A percentile compares a stretch with the other conserved stretches of the same genome.
These are phyloP conservation scores for Chlorella vulgaris DNA, from an alignment of 139 green algal species.

Conservation along the genomic window DNA sequence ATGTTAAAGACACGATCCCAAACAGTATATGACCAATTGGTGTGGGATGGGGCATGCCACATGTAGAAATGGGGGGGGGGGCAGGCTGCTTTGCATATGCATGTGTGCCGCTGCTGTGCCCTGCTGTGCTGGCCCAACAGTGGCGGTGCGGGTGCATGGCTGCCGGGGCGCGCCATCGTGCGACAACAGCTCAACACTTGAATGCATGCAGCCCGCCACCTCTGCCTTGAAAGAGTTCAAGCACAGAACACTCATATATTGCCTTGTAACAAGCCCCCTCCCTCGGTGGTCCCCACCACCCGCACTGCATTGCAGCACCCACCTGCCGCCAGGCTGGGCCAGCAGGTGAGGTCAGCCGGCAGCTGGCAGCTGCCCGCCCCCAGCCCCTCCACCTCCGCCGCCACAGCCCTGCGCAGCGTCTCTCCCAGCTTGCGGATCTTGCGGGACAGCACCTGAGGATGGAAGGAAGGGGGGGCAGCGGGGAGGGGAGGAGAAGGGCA, in stretches of 20 bases:
- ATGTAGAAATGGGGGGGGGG: too few species aligned
- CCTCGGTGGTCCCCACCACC: not conserved
- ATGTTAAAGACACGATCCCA: not conserved
- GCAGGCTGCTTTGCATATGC: too few species aligned
- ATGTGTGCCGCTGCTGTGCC: too few species aligned
- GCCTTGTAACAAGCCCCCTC: too few species aligned
- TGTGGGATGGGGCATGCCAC: too few species aligned
- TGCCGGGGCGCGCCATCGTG: too few species aligned
- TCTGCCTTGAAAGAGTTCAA: too few species aligned
- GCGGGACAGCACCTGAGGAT: constrained; percentile 9
- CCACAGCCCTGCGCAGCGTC: constrained; percentile 4
- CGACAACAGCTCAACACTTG: too few species aligned
- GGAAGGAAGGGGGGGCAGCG: too few species aligned
- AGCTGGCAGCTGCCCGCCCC: not conserved
- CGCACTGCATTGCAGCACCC: not conserved
- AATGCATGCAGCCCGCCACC: too few species aligned
- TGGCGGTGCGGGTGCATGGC: too few species aligned
- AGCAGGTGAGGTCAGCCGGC: not conserved
- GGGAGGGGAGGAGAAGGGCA: not conserved
- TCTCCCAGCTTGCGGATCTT: constrained; percentile 26
- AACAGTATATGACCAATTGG: not conserved
- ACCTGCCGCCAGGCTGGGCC: constrained; percentile 4
- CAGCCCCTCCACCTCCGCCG: constrained; percentile 16
- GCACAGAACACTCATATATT: not conserved
- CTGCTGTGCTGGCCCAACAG: too few species aligned